phyloP scores from a whole-genome alignment of 1,139 yeast genomes.

The Debaryomyces fabryi region DNA sequence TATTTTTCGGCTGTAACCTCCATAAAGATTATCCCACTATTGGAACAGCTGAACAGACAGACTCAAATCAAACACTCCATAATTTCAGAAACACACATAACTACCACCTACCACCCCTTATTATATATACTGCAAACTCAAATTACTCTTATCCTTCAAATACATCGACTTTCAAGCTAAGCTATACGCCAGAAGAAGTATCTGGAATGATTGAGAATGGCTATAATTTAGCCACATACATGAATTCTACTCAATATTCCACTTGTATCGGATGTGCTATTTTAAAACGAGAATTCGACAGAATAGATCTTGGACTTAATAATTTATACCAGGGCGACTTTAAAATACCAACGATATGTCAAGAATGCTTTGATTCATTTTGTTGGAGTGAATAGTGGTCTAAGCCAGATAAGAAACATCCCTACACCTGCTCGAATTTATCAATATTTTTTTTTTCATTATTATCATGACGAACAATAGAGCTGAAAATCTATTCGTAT shows the following conservation, averaged over 20 bases:
- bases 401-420: background rate
- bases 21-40: constrained; percentile 30
- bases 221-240: constrained; percentile 49
- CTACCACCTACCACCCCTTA: constrained; percentile 50
- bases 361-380: constrained; percentile 22
- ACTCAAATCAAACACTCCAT: background rate
- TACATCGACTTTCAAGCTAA: constrained; percentile 61
- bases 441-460: background rate
- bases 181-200: constrained; percentile 47
- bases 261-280: constrained; percentile 64
- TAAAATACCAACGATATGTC: constrained; percentile 22
- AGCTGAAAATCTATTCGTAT: background rate
- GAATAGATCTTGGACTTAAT: constrained; percentile 21
- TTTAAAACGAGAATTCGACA: constrained; percentile 56
- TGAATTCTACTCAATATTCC: constrained; percentile 47
- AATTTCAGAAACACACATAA: background rate
- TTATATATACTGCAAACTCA: constrained; percentile 55
- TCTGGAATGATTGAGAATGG: constrained; percentile 54
- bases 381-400: constrained; percentile 21
- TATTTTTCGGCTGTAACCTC: constrained; percentile 60
- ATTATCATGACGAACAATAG: background rate
- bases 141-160: constrained; percentile 48
- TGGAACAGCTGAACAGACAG: constrained; percentile 1
- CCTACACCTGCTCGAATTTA: constrained; percentile 4
- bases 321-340: background rate